Conservation (phyloP, 768 basidiomycete genomes). For the Phlegmacium glaucopus region DNA sequence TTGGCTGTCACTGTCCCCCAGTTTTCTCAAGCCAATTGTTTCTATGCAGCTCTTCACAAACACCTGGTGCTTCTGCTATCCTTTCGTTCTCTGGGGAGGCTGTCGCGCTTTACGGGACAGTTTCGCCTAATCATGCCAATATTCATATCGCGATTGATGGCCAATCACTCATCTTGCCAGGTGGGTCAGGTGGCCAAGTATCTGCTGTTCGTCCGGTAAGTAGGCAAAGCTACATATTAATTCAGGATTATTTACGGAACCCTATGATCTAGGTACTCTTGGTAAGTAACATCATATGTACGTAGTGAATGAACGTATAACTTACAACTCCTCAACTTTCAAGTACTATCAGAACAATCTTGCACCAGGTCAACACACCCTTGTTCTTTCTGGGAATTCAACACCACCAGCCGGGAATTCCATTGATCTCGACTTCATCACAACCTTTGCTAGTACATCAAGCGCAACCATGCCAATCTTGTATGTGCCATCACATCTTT, state of each 20-base stretch:
- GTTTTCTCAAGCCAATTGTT: not conserved
- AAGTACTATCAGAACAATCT: constrained; percentile 44
- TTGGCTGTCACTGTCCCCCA: constrained; percentile 10
- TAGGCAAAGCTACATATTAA: not conserved
- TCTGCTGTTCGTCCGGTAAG: constrained; percentile 19
- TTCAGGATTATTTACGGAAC: not conserved
- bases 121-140: constrained; percentile 48
- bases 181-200: constrained; percentile 32
- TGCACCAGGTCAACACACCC: constrained; percentile 33
- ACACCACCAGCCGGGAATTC: constrained; percentile 30
- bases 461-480: constrained; percentile 6
- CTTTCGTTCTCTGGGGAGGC: constrained; percentile 47
- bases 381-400: constrained; percentile 33
- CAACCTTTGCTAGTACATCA: constrained; percentile 28
- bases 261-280: constrained; percentile 26
- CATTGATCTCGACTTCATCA: constrained; percentile 43
- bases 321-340: no score
- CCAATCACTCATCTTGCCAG: constrained; percentile 24
- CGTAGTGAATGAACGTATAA: no score
- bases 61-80: constrained; percentile 37
- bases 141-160: constrained; percentile 46
- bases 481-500: no score
- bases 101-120: constrained; percentile 51
- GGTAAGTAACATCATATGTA: constrained; percentile 19
- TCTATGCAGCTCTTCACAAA: constrained; percentile 35